phyloP scores from a whole-genome alignment of 2,329 filamentous ascomycete genomes.

The Trichoderma sp. region DNA sequence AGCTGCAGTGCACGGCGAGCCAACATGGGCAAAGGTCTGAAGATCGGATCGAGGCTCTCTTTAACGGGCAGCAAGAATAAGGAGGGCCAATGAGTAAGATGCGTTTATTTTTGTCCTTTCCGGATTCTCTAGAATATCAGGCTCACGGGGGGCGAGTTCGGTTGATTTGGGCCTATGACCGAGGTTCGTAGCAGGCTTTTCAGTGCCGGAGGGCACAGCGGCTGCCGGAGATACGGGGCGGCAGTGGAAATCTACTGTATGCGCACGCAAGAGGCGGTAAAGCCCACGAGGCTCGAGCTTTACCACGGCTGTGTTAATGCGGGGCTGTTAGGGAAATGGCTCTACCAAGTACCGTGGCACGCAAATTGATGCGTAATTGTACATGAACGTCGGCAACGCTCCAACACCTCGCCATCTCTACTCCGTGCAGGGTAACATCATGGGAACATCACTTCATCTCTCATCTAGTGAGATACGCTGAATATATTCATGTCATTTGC shows the following conservation, averaged over 20 bases:
- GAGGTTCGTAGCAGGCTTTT: constrained; percentile 17
- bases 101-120: not conserved
- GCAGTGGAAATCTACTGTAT: not conserved
- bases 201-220: constrained; percentile 14
- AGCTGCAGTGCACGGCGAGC: constrained; percentile 7
- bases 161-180: constrained; percentile 21
- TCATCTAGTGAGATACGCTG: not conserved
- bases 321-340: constrained; percentile 12
- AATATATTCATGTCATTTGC: not conserved
- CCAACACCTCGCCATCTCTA: not conserved
- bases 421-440: not conserved
- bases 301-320: not conserved
- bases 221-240: constrained; percentile 19
- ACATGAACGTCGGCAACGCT: not conserved
- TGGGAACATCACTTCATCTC: no score
- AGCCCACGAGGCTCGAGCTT: not conserved
- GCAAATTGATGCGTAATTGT: not conserved
- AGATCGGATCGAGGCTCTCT: not conserved
- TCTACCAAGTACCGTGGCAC: not conserved
- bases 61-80: not conserved
- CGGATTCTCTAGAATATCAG: constrained; percentile 1
- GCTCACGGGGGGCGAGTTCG: constrained; percentile 1
- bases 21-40: constrained; percentile 8
- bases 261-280: constrained; percentile 4
- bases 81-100: not conserved